These are phyloP conservation scores for Microdochium paspali DNA, from an alignment of 2,329 filamentous ascomycete genomes.

Conservation along the genomic window DNA sequence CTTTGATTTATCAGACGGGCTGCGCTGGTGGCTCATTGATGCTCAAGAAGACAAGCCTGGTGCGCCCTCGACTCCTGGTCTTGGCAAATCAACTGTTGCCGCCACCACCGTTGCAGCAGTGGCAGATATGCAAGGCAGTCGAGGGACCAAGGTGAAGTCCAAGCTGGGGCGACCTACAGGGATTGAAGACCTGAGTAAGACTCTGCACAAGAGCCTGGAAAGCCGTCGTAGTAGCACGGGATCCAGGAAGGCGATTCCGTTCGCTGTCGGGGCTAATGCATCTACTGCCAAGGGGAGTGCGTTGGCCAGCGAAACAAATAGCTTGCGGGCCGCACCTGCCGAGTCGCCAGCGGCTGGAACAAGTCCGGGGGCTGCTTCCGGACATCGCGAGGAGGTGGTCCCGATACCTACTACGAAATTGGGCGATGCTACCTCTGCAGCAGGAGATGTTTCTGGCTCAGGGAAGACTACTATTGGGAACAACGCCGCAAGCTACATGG, in stretches of 20 bases:
- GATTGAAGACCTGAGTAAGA: conserved; percentile 67
- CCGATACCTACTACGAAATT: neutral
- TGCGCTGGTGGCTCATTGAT: conserved; percentile 94
- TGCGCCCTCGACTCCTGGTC: conserved; percentile 82
- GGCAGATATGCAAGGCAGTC: conserved; percentile 54
- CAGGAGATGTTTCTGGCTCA: neutral
- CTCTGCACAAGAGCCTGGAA: conserved; percentile 78
- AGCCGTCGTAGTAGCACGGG: conserved; percentile 81
- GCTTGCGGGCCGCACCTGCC: conserved; percentile 38
- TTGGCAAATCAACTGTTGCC: conserved; percentile 86
- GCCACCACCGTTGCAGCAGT: conserved; percentile 80
- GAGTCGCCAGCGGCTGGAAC: conserved; percentile 19
- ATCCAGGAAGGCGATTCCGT: conserved; percentile 65
- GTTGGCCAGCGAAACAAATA: conserved; percentile 49
- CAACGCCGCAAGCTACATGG: neutral
- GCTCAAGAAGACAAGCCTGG: conserved; percentile 87
- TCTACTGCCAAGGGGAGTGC: conserved; percentile 40
- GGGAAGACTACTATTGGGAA: neutral
- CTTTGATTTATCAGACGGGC: conserved; percentile 88
- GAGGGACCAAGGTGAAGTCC: conserved; percentile 29
- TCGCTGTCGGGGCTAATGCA: conserved; percentile 30
- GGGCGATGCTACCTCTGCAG: neutral
- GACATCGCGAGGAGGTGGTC: neutral
- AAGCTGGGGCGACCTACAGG: conserved; percentile 28
- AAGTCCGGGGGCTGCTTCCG: conserved; percentile 18